Evolutionary conservation across 2,329 filamentous ascomycete genomes (phyloP).

Genomic region (Aureobasidium sp.): DNA sequence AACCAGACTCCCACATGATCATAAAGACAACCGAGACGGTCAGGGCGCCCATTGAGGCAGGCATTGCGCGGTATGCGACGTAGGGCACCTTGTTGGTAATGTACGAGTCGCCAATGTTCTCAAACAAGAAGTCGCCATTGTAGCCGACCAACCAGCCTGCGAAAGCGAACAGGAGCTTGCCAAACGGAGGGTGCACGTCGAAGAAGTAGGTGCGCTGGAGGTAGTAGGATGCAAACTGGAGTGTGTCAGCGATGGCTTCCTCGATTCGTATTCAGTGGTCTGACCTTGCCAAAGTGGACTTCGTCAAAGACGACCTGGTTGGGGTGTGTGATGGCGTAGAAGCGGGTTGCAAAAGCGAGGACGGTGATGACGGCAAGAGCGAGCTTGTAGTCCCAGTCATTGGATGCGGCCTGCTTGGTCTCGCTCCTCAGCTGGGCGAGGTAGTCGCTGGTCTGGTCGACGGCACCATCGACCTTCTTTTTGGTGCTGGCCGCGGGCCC

Average conservation of each 20-base stretch:
- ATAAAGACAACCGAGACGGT: constrained; percentile 91
- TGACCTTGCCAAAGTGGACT: constrained; percentile 98
- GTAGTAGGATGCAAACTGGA: constrained; percentile 58
- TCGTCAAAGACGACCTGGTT: constrained; percentile 98
- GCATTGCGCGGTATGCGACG: constrained; percentile 88
- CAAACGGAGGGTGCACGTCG: constrained; percentile 96
- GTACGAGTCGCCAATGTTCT: constrained; percentile 98
- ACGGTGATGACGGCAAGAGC: constrained; percentile 68
- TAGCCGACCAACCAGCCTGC: constrained; percentile 98
- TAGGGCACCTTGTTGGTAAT: constrained; percentile 95
- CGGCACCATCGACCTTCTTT: constrained; percentile 19
- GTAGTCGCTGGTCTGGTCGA: constrained; percentile 32
- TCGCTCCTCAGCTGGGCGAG: constrained; percentile 31
- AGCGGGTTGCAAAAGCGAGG: constrained; percentile 82
- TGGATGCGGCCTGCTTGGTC: constrained; percentile 23
- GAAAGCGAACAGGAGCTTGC: constrained; percentile 93
- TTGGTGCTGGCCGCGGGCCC: constrained; percentile 13
- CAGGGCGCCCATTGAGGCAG: constrained; percentile 80
- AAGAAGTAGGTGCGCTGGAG: constrained; percentile 98
- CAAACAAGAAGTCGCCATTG: constrained; percentile 94
- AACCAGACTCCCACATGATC: constrained; percentile 99
- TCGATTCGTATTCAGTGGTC: too few species aligned
- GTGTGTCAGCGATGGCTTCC: neutral
- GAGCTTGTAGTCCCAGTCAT: constrained; percentile 75
- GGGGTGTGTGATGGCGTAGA: constrained; percentile 92